phyloP scores from a whole-genome alignment of 352 stramenopile species.

The Globisporangium paroecandrum region DNA sequence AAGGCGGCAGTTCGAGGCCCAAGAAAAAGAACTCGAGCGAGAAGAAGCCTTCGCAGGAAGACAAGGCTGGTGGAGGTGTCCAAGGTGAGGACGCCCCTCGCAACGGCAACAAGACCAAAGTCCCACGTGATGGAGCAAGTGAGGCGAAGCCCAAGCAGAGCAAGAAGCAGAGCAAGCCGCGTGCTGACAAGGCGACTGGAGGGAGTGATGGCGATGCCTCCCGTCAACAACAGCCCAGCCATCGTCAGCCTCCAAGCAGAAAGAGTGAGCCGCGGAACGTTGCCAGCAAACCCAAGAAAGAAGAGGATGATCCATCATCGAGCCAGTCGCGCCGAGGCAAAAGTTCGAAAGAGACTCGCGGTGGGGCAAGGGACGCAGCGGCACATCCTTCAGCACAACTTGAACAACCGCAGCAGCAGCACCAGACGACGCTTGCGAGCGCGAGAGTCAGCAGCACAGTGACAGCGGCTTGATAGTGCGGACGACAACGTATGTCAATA shows the following conservation, averaged over 20 bases:
- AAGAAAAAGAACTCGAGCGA: constrained; percentile 1
- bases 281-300: not conserved
- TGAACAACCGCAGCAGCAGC: not conserved
- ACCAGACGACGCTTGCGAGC: not conserved
- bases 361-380: not conserved
- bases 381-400: not conserved
- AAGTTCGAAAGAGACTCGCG: not conserved
- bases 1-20: not conserved
- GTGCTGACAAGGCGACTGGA: not conserved
- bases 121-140: not conserved
- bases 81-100: not conserved
- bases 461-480: not conserved
- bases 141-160: constrained; percentile 1
- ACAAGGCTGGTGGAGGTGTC: not conserved
- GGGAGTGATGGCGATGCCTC: not conserved
- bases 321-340: not conserved
- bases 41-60: not conserved
- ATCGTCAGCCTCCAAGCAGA: not conserved
- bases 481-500: not conserved
- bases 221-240: not conserved
- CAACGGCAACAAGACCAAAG: not conserved
- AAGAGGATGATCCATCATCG: not conserved
- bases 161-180: constrained; percentile 6
- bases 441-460: not conserved
- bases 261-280: not conserved